Evolutionary conservation across 352 stramenopile species (phyloP), one percentile per base, ranked within the genome.

Genomic region (Blastocystis sp.): DNA sequence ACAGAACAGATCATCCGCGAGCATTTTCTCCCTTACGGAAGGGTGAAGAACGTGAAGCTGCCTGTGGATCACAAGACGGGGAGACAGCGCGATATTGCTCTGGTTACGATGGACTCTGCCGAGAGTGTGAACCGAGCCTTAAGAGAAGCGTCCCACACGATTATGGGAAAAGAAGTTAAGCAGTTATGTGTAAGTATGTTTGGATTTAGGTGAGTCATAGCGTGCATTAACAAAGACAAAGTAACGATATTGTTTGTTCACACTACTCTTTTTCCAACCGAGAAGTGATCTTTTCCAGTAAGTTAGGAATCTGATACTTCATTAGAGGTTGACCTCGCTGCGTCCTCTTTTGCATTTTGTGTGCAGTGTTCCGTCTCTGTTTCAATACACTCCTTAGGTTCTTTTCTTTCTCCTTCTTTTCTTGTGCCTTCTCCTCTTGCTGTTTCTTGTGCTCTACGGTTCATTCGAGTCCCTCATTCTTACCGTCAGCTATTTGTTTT

Each of bases 241-340:
- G 0, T 45, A 20, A 37, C 39, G 43, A n/a, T 53, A 39, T 15
- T 77, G 66, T 77, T 77, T 77, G 66, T 77, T 77, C 34, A 7
- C 4, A 53, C 39, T 41, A 77, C 56, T 53, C n/a, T n/a, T 77
- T 53, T 66, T 62, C 26, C 45, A 80, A 61, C 26, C 45, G 62
- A 13, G 45, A 61, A 9, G 43, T 47, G 23, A 80, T 80, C n/a
- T 80, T 80, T 23, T 80, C 70, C 13, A 80, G 54, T 11, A 80
- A 53, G n/a, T 80, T 80, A 23, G 70, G 70, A 45, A 80, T 80
- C 34, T 80, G 70, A 41, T 80, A 80, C 45, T 80, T 80, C 70
- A 80, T 80, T 20, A 80, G 45, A 11, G 70, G 70, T 39, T 80
- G 70, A 41, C 70, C 70, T 41, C 50, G 20, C 29, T 54, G 50